These are phyloP conservation scores for Aspergillus incahuasiensis DNA, from an alignment of 495 filamentous ascomycete genomes.

Conservation along the genomic window DNA sequence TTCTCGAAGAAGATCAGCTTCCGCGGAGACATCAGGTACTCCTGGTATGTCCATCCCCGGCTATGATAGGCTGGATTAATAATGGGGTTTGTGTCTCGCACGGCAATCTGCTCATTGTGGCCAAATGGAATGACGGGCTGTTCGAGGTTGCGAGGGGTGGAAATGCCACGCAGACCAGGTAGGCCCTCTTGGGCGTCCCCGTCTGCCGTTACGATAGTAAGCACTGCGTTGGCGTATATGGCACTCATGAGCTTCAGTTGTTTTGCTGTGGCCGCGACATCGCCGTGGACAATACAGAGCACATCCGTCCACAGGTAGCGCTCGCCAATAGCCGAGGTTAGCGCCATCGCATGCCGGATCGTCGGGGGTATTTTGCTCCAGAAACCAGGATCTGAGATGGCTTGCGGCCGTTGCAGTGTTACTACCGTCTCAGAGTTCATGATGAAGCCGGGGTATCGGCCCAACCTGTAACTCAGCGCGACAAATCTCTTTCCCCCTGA, in stretches of 20 bases:
- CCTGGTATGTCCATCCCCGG: not conserved
- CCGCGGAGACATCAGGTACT: not conserved
- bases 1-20: not conserved
- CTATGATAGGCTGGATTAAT: not conserved
- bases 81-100: not conserved
- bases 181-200: not conserved
- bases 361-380: not conserved
- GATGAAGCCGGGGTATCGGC: not conserved
- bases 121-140: not conserved
- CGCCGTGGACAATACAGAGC: not conserved
- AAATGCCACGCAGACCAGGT: not conserved
- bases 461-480: not conserved
- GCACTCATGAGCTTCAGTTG: not conserved
- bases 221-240: not conserved
- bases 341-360: not conserved
- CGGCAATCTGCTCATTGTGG: not conserved
- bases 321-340: not conserved
- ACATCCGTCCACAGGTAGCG: not conserved
- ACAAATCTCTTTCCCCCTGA: not conserved
- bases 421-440: not conserved
- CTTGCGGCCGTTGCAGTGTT: not conserved
- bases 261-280: not conserved
- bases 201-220: not conserved
- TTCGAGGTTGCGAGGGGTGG: not conserved
- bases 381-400: not conserved